Percentiles rank a stretch among this genome's conserved stretches.
phyloP scores from a whole-genome alignment of 345 rosid species.

The Kandelia obovata region DNA sequence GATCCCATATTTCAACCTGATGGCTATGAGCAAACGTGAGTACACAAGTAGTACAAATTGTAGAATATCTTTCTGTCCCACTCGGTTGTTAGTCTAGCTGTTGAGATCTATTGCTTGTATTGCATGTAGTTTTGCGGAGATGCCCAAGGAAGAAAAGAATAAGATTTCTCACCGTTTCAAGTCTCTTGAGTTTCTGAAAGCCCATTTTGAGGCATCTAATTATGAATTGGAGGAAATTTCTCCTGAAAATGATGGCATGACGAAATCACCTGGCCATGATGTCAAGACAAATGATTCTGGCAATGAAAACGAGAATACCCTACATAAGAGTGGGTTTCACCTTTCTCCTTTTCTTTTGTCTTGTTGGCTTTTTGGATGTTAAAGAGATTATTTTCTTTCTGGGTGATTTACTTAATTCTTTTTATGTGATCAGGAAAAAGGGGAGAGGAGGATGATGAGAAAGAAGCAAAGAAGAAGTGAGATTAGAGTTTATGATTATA shows the following conservation, averaged over 20 bases:
- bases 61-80: neutral
- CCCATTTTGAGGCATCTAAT: slow-evolving; percentile 39
- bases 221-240: neutral
- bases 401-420: neutral
- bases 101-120: neutral
- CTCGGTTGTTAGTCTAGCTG: neutral
- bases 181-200: slow-evolving; percentile 67
- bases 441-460: slow-evolving; percentile 14
- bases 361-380: neutral
- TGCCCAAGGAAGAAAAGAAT: slow-evolving; percentile 95
- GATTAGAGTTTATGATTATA: neutral
- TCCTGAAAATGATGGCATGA: neutral
- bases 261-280: slow-evolving; percentile 51
- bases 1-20: slow-evolving; percentile 94
- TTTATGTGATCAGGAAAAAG: slow-evolving; percentile 15
- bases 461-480: neutral
- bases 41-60: neutral
- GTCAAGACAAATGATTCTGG: slow-evolving; percentile 31
- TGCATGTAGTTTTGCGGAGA: slow-evolving; percentile 65
- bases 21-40: slow-evolving; percentile 76
- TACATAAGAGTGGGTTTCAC: neutral
- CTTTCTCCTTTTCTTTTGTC: neutral
- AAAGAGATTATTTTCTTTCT: neutral
- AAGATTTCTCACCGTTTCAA: slow-evolving; percentile 82
- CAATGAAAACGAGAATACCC: neutral